Evolutionary conservation across 2,329 filamentous ascomycete genomes (phyloP).

Genomic region (Trichoderma sp.): DNA sequence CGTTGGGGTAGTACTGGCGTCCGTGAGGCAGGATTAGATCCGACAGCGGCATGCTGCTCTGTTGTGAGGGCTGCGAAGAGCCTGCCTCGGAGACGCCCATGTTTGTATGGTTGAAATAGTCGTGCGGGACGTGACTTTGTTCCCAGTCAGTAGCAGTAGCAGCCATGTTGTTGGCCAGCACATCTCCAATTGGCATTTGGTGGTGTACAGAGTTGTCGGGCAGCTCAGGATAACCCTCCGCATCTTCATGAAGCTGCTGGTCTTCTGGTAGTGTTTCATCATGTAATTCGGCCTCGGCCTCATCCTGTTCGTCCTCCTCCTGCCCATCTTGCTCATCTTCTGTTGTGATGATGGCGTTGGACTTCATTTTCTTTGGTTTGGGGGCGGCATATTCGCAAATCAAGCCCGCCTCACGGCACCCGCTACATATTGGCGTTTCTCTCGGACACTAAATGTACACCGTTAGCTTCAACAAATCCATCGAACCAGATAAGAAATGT

Average conservation of each 20-base stretch:
- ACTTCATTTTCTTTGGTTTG: conserved; percentile 29
- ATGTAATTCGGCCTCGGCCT: background rate
- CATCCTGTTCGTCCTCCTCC: conserved; percentile 22
- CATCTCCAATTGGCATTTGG: conserved; percentile 32
- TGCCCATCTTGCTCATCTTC: conserved; percentile 24
- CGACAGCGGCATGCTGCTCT: conserved; percentile 4
- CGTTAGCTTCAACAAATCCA: conserved; percentile 23
- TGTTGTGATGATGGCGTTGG: conserved; percentile 23
- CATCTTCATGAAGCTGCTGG: conserved; percentile 20
- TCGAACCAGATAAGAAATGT: background rate
- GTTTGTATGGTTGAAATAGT: conserved; percentile 33
- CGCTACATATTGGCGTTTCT: conserved; percentile 40
- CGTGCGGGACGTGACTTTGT: conserved; percentile 22
- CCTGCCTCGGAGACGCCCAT: conserved; percentile 30
- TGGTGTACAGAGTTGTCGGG: conserved; percentile 27
- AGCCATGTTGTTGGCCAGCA: conserved; percentile 28
- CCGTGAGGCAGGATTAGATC: conserved; percentile 25
- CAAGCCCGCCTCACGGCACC: conserved; percentile 34
- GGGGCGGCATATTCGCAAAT: conserved; percentile 42
- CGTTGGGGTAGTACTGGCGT: conserved; percentile 24
- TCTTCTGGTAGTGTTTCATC: background rate
- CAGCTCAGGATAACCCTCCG: conserved; percentile 21
- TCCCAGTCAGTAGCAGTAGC: conserved; percentile 23
- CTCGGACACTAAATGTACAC: conserved; percentile 39
- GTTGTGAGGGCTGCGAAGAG: conserved; percentile 23